Conservation (phyloP, 306 rosid species). For the Casuarina glauca region DNA sequence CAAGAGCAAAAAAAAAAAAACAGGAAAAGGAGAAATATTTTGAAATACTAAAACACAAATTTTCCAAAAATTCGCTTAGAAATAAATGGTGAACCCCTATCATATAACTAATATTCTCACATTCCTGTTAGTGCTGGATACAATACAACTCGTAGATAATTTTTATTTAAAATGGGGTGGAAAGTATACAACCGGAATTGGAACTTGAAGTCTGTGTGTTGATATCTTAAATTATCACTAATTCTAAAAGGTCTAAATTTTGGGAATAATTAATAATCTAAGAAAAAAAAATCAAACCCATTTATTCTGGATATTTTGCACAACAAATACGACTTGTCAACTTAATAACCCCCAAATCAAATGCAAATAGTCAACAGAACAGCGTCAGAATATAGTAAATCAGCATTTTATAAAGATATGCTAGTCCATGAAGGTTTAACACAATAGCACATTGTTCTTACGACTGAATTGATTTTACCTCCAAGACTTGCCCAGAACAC, state of each 20-base stretch:
- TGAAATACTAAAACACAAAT: too few species aligned
- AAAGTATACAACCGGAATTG: too few species aligned
- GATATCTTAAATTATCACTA: neutral
- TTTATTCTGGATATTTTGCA: neutral
- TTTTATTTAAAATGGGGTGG: too few species aligned
- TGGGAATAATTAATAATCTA: neutral
- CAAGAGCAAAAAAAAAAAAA: neutral
- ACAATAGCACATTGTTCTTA: neutral
- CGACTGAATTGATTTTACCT: slow-evolving; percentile 45
- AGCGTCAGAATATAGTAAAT: neutral
- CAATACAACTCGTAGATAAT: too few species aligned
- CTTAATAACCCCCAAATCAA: neutral
- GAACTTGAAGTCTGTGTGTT: too few species aligned
- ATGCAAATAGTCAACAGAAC: neutral
- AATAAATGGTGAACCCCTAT: too few species aligned
- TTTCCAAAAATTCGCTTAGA: too few species aligned
- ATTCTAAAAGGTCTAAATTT: neutral
- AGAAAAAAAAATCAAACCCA: neutral
- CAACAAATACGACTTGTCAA: neutral
- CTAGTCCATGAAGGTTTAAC: neutral
- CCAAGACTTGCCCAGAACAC: slow-evolving; percentile 69
- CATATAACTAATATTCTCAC: too few species aligned
- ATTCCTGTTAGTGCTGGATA: too few species aligned
- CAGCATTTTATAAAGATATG: neutral
- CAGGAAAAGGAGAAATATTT: neutral